phyloP scores from a whole-genome alignment of 495 filamentous ascomycete species.

The Penicillium angulare region DNA sequence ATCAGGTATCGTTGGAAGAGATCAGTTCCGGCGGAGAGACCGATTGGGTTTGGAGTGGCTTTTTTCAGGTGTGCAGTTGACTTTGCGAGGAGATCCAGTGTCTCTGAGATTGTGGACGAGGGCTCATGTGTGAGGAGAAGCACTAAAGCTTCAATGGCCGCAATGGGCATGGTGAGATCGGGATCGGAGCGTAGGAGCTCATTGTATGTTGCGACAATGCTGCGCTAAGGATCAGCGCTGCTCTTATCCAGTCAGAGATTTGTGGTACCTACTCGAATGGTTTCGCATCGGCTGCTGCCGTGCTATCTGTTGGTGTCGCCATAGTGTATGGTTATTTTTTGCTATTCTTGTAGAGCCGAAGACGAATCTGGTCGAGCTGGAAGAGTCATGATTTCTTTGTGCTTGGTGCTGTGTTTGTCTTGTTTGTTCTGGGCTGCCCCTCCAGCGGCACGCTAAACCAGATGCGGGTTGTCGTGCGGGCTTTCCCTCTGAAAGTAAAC shows the following conservation, averaged over 20 bases:
- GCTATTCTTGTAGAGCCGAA: conserved; percentile 3
- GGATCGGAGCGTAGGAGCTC: conserved; percentile 62
- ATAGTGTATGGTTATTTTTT: conserved; percentile 20
- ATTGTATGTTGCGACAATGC: conserved; percentile 60
- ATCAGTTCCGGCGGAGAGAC: conserved; percentile 89
- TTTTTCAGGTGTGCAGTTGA: conserved; percentile 71
- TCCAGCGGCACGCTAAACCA: conserved; percentile 34
- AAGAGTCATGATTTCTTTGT: conserved; percentile 35
- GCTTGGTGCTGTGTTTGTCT: conserved; percentile 32
- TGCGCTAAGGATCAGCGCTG: conserved; percentile 24
- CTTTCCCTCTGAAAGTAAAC: conserved; percentile 34
- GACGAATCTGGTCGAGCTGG: conserved; percentile 6
- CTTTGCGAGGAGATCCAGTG: conserved; percentile 75
- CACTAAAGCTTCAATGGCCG: conserved; percentile 91
- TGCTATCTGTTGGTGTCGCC: conserved; percentile 28
- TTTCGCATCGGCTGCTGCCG: conserved; percentile 27
- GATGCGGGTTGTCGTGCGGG: conserved; percentile 33
- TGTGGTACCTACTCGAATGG: conserved; percentile 43
- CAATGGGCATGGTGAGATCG: conserved; percentile 91
- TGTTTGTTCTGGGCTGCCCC: conserved; percentile 40
- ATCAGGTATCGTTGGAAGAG: conserved; percentile 94
- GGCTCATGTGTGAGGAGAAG: conserved; percentile 72
- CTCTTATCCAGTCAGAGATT: background rate
- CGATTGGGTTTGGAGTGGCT: conserved; percentile 78
- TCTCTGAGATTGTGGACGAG: conserved; percentile 87